phyloP scores from a whole-genome alignment of 495 filamentous ascomycete species.

The Daldinia concentrica region DNA sequence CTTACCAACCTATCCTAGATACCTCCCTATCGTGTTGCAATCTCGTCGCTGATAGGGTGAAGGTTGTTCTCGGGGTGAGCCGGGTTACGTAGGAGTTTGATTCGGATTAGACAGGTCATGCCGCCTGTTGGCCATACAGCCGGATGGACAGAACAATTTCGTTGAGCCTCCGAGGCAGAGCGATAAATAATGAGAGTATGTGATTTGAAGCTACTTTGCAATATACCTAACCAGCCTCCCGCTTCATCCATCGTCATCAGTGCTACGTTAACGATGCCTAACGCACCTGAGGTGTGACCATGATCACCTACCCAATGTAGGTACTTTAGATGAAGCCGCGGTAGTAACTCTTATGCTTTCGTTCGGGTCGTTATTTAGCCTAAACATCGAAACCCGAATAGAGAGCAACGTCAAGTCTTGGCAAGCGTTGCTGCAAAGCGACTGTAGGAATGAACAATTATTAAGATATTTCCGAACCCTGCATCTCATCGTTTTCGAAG shows the following conservation, averaged over 20 bases:
- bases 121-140: constrained; percentile 1
- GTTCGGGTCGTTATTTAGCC: constrained; percentile 28
- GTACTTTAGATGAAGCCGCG: constrained; percentile 5
- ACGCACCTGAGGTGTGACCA: constrained; percentile 26
- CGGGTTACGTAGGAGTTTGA: constrained; percentile 23
- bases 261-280: constrained; percentile 35
- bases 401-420: constrained; percentile 15
- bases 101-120: not conserved
- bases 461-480: constrained; percentile 13
- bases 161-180: not conserved
- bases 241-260: constrained; percentile 32
- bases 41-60: constrained; percentile 19
- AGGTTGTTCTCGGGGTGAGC: constrained; percentile 20
- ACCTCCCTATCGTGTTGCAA: not conserved
- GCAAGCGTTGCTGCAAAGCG: constrained; percentile 21
- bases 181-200: not conserved
- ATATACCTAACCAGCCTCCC: not conserved
- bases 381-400: constrained; percentile 30
- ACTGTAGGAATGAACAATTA: not conserved
- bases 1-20: not conserved
- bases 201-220: constrained; percentile 10
- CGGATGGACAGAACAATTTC: not conserved
- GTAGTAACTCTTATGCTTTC: constrained; percentile 11
- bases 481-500: not conserved
- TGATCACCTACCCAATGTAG: constrained; percentile 30